phyloP scores from a whole-genome alignment of 345 rosid genomes.

The Salix exigua region DNA sequence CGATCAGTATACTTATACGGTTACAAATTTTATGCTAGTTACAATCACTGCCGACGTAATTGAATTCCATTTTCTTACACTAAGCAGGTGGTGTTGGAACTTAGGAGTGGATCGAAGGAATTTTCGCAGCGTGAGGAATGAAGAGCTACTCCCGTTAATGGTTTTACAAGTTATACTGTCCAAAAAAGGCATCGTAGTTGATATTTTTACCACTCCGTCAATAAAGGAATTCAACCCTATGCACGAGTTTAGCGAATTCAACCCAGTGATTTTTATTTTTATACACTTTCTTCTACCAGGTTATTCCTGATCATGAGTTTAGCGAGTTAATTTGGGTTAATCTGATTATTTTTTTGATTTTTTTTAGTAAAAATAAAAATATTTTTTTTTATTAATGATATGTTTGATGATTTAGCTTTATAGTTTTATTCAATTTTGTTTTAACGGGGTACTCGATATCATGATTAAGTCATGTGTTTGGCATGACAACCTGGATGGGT shows the following conservation, averaged over 20 bases:
- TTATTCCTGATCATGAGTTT: accelerated
- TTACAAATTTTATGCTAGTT: too few species aligned
- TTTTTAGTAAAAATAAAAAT: too few species aligned
- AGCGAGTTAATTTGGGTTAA: accelerated
- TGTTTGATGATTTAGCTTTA: too few species aligned
- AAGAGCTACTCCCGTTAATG: not conserved
- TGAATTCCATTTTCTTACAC: not conserved
- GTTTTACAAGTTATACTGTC: not conserved
- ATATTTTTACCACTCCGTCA: not conserved
- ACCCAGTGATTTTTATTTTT: not conserved
- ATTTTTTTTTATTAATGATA: too few species aligned
- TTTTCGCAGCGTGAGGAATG: not conserved
- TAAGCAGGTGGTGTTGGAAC: not conserved
- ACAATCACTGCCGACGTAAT: not conserved
- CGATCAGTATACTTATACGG: too few species aligned
- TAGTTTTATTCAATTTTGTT: too few species aligned
- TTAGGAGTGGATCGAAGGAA: not conserved
- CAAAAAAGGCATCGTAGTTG: not conserved
- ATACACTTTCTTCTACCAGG: accelerated
- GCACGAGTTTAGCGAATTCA: not conserved
- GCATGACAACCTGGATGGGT: too few species aligned
- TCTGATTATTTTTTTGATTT: too few species aligned
- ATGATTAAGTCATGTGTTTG: too few species aligned
- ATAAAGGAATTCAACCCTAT: not conserved
- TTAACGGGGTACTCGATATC: accelerated